Evolutionary conservation across 2,329 filamentous ascomycete species (phyloP).

Genomic region (Thelonectria olida): DNA sequence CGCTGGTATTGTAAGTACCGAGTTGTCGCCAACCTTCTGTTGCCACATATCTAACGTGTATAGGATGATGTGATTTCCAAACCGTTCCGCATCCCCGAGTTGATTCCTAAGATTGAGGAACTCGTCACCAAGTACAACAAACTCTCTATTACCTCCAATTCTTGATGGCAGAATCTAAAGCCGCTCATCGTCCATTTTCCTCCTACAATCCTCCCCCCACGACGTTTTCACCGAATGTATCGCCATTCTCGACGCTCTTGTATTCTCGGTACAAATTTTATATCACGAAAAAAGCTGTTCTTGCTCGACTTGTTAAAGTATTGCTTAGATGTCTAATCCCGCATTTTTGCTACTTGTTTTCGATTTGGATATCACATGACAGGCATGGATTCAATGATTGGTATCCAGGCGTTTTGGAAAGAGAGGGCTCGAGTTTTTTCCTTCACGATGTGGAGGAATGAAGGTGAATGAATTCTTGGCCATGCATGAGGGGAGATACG

Average conservation of each 20-base stretch:
- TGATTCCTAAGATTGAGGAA: slow-evolving; percentile 73
- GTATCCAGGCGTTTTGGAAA: slow-evolving; percentile 35
- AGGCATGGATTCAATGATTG: slow-evolving; percentile 28
- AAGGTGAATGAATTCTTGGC: not conserved
- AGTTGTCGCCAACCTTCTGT: not conserved
- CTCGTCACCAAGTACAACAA: slow-evolving; percentile 55
- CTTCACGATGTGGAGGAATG: slow-evolving; percentile 19
- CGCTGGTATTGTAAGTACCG: slow-evolving; percentile 73
- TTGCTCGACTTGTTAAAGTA: slow-evolving; percentile 1
- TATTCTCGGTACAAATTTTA: slow-evolving; percentile 8
- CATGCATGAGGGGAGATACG: not conserved
- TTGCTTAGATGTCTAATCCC: slow-evolving; percentile 28
- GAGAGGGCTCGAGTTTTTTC: slow-evolving; percentile 3
- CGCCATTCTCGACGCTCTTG: slow-evolving; percentile 1
- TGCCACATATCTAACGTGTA: not conserved
- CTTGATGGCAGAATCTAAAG: not conserved
- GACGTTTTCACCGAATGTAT: not conserved
- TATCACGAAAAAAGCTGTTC: not conserved
- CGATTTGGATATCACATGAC: slow-evolving; percentile 9
- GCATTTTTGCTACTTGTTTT: slow-evolving; percentile 19
- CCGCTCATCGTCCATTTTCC: not conserved
- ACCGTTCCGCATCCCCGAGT: slow-evolving; percentile 78
- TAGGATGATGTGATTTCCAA: slow-evolving; percentile 82
- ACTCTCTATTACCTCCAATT: slow-evolving; percentile 37
- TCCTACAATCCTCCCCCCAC: not conserved